These are phyloP conservation scores for Cercospora janseana DNA, from an alignment of 2,329 filamentous ascomycete species.

Conservation along the genomic window DNA sequence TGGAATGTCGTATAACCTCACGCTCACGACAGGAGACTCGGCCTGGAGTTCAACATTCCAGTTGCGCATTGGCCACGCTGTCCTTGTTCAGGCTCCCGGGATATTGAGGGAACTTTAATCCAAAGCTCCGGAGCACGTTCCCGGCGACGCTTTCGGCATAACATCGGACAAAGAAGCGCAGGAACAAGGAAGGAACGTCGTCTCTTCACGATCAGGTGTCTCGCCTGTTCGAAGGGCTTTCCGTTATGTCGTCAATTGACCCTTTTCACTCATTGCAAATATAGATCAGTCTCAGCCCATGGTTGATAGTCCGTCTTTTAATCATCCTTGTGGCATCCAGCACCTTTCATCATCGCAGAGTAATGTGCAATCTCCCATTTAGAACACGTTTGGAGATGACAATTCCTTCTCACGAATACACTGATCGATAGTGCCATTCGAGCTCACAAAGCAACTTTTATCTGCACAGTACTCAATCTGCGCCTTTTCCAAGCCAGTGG, in stretches of 20 bases:
- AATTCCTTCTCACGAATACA: too few species aligned
- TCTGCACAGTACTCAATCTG: conserved; percentile 4
- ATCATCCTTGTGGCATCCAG: too few species aligned
- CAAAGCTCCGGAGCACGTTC: conserved; percentile 1
- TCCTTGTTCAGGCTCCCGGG: conserved; percentile 8
- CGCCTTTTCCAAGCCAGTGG: background rate
- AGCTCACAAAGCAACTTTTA: conserved; percentile 13
- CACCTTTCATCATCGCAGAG: too few species aligned
- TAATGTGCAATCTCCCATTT: too few species aligned
- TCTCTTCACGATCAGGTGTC: too few species aligned
- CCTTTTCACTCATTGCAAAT: too few species aligned
- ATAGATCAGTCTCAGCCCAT: too few species aligned
- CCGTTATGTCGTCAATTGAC: too few species aligned
- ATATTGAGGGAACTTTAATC: conserved; percentile 7
- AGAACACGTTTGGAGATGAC: too few species aligned
- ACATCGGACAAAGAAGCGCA: conserved; percentile 1
- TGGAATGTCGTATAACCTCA: background rate
- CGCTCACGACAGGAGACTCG: background rate
- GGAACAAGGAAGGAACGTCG: background rate
- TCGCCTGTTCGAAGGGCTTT: too few species aligned
- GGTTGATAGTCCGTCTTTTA: too few species aligned
- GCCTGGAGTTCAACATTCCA: background rate
- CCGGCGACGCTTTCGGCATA: background rate
- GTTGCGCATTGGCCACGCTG: conserved; percentile 2
- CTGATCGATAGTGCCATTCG: too few species aligned